These are phyloP conservation scores for Acorus calamus DNA, from an alignment of 106 monocot genomes.

Conservation along the genomic window DNA sequence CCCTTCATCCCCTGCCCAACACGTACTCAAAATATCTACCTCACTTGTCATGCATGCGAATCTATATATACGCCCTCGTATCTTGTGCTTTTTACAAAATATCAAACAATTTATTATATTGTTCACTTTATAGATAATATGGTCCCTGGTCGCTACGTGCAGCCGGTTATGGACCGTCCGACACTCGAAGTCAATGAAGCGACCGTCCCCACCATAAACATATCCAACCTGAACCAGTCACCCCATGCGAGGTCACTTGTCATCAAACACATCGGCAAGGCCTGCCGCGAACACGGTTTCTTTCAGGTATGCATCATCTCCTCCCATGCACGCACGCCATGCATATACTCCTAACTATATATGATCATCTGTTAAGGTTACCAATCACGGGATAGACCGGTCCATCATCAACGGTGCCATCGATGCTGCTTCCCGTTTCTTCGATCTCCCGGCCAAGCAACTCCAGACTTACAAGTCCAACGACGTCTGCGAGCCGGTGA, in stretches of 20 bases:
- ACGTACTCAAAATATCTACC: too few relatives aligned
- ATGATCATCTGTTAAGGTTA: constrained; percentile 19
- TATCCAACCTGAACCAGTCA: background rate
- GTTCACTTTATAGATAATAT: too few relatives aligned
- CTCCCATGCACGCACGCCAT: too few relatives aligned
- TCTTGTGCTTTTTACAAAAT: too few relatives aligned
- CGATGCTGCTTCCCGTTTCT: constrained; percentile 37
- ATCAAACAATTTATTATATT: too few relatives aligned
- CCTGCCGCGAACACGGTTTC: constrained; percentile 7
- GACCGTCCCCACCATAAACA: background rate
- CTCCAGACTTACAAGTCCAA: constrained; percentile 17
- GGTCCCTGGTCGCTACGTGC: too few relatives aligned
- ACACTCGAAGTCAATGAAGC: too few relatives aligned
- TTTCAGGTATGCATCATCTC: constrained; percentile 5
- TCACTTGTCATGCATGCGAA: too few relatives aligned
- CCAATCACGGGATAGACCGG: constrained; percentile 51
- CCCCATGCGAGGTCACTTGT: background rate
- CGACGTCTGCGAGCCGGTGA: constrained; percentile 39
- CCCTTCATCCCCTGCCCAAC: too few relatives aligned
- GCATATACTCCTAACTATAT: too few relatives aligned
- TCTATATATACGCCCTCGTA: too few relatives aligned
- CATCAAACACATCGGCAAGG: constrained; percentile 4
- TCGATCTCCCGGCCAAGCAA: constrained; percentile 19
- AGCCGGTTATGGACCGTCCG: too few relatives aligned
- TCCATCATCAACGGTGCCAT: constrained; percentile 32